Evolutionary conservation across 768 basidiomycete genomes (phyloP), one percentile per base, ranked within the genome.

Genomic region (Termitomyces sp.): DNA sequence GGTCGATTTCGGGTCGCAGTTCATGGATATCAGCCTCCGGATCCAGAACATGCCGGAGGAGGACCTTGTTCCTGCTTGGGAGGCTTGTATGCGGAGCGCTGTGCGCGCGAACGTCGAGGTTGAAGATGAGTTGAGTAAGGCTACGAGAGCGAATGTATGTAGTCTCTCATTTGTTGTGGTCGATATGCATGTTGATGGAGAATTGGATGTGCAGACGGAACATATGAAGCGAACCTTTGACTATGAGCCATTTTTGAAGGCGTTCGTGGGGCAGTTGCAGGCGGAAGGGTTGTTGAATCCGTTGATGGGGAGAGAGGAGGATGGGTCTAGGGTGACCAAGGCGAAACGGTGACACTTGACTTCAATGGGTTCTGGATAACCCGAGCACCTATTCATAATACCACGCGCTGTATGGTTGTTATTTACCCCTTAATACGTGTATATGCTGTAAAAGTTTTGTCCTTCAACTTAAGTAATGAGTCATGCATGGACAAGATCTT

Each of bases 211-310:
- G 48, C 63, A 85, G 84, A 77, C 76, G 10, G 84, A 87, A 24
- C 76, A 84, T 60, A 64, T 81, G 45, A 83, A 81, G 52, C 71
- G 85, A 15, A 85, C 83, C 10, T 81, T 79, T 61, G 83, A 87
- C 68, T 87, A 85, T 60, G 83, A 84, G 63, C 83, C 82, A 0
- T 85, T 87, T 68, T 69, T 85, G 31, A 69, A 68, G n/a, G 73
- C 70, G 36, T 84, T 80, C 58, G 60, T 82, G 8, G 68, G 62
- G 15, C 64, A 68, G 2, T 58, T 84, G 61, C 75, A 82, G 41
- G 57, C 69, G 1, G 81, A 82, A 59, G 82, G 81, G 0, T 58
- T 81, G 20, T 66, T 86, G 29, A 73, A 78, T 39, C 62, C 73
- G 1, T 63, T 80, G 20, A 71, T 84, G 3, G 73, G 74, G 53